A percentile compares a stretch with the other conserved stretches of the same genome.
Conservation (phyloP, 108 stramenopile species). For the Nitzschia putrida region DNA sequence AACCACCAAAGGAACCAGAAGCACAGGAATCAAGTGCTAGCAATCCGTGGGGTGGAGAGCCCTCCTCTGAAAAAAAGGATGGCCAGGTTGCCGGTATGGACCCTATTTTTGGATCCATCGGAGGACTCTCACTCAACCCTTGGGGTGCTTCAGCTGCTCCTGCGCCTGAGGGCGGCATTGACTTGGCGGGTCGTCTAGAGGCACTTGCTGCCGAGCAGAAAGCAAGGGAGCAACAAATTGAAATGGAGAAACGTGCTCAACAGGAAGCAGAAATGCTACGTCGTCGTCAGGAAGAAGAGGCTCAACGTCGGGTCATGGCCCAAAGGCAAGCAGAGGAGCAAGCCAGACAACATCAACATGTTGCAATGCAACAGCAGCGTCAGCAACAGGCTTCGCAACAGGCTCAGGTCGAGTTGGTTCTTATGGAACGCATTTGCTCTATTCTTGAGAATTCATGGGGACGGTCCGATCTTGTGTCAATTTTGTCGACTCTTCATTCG, state of each 20-base stretch:
- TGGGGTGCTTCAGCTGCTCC: constrained; percentile 55
- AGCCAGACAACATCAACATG: constrained; percentile 47
- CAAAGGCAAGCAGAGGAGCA: constrained; percentile 60
- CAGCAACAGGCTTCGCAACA: constrained; percentile 58
- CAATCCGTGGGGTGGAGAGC: constrained; percentile 33
- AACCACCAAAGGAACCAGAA: constrained; percentile 26
- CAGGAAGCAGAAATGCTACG: constrained; percentile 57
- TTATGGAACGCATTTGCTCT: constrained; percentile 81
- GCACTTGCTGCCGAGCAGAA: constrained; percentile 41
- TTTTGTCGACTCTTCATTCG: constrained; percentile 75
- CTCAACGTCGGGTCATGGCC: constrained; percentile 49
- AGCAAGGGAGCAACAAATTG: constrained; percentile 13
- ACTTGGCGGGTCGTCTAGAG: constrained; percentile 43
- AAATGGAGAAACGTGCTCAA: constrained; percentile 45
- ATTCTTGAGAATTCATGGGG: constrained; percentile 89
- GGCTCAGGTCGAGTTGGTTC: constrained; percentile 82
- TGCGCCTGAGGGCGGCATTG: constrained; percentile 39
- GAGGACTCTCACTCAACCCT: constrained; percentile 56
- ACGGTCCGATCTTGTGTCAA: constrained; percentile 74
- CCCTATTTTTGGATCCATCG: constrained; percentile 24
- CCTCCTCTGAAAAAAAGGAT: constrained; percentile 6
- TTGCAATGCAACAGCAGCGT: constrained; percentile 40
- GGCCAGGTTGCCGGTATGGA: constrained; percentile 12
- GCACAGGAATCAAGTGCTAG: constrained; percentile 12
- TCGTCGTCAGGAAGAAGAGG: constrained; percentile 69